A percentile compares a stretch with the other conserved stretches of the same genome.
phyloP scores from a whole-genome alignment of 73 alveolate genomes.

The Effrenium voratum region DNA sequence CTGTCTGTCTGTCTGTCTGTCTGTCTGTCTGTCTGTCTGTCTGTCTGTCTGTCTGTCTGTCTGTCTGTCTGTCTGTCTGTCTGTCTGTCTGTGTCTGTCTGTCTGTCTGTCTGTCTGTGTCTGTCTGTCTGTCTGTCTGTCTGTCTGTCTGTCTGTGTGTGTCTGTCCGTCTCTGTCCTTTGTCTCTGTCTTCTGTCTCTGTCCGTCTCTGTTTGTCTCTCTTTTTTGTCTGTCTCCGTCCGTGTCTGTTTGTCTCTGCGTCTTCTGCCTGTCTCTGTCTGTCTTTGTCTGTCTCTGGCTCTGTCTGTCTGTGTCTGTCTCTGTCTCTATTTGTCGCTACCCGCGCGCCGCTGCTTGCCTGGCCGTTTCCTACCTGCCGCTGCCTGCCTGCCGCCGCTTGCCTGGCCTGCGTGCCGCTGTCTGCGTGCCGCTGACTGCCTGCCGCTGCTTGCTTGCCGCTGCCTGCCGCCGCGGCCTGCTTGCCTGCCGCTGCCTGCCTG shows the following conservation, averaged over 20 bases:
- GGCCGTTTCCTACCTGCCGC: neutral
- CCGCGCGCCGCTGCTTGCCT: neutral
- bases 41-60: neutral
- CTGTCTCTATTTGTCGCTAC: neutral
- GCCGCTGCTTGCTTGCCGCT: neutral
- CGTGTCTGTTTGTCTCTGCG: neutral
- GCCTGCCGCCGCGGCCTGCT: neutral
- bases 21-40: too few species aligned
- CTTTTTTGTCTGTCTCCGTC: neutral
- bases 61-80: neutral
- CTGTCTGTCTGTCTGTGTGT: slow-evolving; percentile 6
- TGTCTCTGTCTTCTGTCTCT: neutral
- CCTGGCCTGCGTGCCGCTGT: neutral
- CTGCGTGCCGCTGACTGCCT: neutral
- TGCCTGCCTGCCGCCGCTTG: neutral
- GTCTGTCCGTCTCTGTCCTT: neutral
- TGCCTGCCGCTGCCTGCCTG: neutral
- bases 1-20: too few species aligned
- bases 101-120: neutral
- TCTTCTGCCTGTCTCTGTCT: neutral
- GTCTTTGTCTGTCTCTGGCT: neutral
- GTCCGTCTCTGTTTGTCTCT: neutral
- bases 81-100: neutral
- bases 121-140: slow-evolving; percentile 1
- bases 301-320: neutral